These are phyloP conservation scores for Saccharomycopsis crataegensis DNA, from an alignment of 1,139 yeast genomes.

Conservation along the genomic window DNA sequence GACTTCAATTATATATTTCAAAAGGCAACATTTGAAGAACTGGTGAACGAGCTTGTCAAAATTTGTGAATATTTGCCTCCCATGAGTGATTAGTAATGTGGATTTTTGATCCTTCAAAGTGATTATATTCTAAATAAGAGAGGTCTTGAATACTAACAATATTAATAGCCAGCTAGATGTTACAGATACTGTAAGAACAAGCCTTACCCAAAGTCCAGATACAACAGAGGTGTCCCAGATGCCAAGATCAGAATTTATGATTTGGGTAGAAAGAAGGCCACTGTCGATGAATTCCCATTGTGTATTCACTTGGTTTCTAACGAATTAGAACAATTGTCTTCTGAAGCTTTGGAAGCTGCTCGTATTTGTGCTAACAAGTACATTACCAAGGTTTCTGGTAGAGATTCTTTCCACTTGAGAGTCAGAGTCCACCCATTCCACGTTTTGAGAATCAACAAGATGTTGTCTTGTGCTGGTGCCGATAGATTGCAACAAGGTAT, in stretches of 20 bases:
- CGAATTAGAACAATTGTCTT: slow-evolving; percentile 98
- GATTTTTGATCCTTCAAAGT: not conserved
- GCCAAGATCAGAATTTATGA: slow-evolving; percentile 98
- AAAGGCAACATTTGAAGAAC: not conserved
- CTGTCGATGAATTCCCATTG: slow-evolving; percentile 98
- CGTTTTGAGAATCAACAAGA: slow-evolving; percentile 99
- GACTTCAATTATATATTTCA: too few species aligned
- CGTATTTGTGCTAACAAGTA: slow-evolving; percentile 99
- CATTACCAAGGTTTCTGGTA: slow-evolving; percentile 94
- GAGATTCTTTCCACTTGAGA: slow-evolving; percentile 99
- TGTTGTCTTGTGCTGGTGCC: slow-evolving; percentile 99
- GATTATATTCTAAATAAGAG: not conserved
- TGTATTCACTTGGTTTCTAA: slow-evolving; percentile 98
- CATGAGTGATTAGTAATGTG: not conserved
- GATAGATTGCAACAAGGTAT: slow-evolving; percentile 99
- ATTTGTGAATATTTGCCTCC: not conserved
- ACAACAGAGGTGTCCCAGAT: slow-evolving; percentile 99
- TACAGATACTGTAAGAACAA: slow-evolving; percentile 99
- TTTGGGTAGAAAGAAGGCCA: slow-evolving; percentile 99
- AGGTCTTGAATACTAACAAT: not conserved
- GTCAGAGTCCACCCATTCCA: slow-evolving; percentile 99
- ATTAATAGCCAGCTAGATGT: slow-evolving; percentile 87
- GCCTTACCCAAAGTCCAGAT: slow-evolving; percentile 99
- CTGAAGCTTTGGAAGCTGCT: slow-evolving; percentile 99
- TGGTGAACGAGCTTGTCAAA: not conserved